Evolutionary conservation across 768 basidiomycete genomes (phyloP).

Genomic region (Lactifluus echinatus): DNA sequence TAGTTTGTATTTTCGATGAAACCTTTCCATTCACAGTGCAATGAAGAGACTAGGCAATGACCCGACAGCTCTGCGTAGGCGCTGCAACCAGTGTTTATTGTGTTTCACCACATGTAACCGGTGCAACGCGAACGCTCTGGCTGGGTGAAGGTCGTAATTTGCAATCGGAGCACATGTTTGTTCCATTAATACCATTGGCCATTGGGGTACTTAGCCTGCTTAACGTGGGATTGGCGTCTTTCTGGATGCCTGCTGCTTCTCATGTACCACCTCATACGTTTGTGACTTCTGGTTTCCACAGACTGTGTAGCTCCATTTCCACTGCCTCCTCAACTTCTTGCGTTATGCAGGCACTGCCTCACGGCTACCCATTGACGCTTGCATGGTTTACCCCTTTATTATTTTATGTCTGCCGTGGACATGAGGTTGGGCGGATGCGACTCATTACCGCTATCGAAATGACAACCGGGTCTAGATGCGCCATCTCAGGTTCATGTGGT

Average conservation of each 20-base stretch:
- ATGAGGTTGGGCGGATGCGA: background rate
- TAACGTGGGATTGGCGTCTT: background rate
- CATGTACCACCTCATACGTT: background rate
- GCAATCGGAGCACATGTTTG: constrained; percentile 19
- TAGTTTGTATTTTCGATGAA: background rate
- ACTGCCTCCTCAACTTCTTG: background rate
- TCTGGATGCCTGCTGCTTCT: background rate
- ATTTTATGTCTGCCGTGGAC: background rate
- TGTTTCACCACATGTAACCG: constrained; percentile 8
- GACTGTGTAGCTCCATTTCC: background rate
- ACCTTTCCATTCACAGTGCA: constrained; percentile 11
- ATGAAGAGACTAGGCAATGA: constrained; percentile 18
- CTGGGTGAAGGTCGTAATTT: constrained; percentile 22
- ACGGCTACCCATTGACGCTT: background rate
- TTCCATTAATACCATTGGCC: background rate
- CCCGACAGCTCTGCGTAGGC: constrained; percentile 11
- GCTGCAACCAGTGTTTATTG: constrained; percentile 12
- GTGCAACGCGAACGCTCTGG: background rate
- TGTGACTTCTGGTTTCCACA: background rate
- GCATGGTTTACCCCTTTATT: background rate
- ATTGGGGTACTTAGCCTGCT: background rate
- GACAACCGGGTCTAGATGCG: background rate
- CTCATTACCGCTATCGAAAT: background rate
- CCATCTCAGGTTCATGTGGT: background rate
- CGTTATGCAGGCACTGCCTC: background rate